Evolutionary conservation across 371 early-diverging fungal species (phyloP).

Genomic region (Batrachochytrium dendrobatidis): DNA sequence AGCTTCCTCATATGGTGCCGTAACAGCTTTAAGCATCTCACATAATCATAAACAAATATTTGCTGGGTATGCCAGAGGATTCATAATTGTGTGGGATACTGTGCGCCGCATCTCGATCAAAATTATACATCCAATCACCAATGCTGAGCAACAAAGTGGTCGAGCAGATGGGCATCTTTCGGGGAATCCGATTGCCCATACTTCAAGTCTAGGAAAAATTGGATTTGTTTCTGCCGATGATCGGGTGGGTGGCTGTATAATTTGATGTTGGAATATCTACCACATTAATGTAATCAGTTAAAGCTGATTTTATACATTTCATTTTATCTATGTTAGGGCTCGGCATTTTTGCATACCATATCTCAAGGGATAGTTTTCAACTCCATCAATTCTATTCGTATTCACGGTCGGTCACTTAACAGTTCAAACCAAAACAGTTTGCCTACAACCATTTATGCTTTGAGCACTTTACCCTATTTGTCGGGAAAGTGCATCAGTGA

Average conservation of each 20-base stretch:
- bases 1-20: constrained; percentile 60
- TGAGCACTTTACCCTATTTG: constrained; percentile 59
- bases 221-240: constrained; percentile 69
- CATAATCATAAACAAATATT: constrained; percentile 59
- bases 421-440: constrained; percentile 6
- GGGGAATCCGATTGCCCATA: constrained; percentile 60
- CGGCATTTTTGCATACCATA: constrained; percentile 65
- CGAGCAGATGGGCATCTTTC: constrained; percentile 59
- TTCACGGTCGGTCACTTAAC: constrained; percentile 48
- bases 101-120: constrained; percentile 9
- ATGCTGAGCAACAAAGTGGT: background rate
- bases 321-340: constrained; percentile 37
- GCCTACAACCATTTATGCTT: constrained; percentile 51
- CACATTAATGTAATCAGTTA: background rate
- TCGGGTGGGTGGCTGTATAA: constrained; percentile 32
- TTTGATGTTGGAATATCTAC: too few relatives aligned
- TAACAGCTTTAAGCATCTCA: constrained; percentile 64
- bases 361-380: constrained; percentile 64
- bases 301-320: background rate
- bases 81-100: constrained; percentile 67
- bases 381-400: constrained; percentile 56
- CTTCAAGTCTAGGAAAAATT: constrained; percentile 57
- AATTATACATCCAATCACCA: constrained; percentile 11
- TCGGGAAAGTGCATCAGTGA: constrained; percentile 59
- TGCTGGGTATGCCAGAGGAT: constrained; percentile 65